Percentiles rank a stretch among this genome's conserved stretches.
phyloP scores from a whole-genome alignment of 345 rosid genomes.

The Triadica sebifera region DNA sequence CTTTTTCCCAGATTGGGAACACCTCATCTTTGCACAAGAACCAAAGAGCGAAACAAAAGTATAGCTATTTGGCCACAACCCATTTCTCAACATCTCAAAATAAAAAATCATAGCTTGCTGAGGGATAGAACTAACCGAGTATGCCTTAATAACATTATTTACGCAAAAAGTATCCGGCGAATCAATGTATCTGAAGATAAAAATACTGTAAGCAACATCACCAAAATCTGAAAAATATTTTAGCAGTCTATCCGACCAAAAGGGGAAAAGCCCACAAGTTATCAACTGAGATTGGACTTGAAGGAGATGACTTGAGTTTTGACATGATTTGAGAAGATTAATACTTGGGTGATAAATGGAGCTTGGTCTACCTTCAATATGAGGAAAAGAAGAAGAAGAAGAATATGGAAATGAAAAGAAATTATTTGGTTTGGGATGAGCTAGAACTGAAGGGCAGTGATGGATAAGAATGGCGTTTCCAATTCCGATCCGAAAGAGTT shows the following conservation, averaged over 20 bases:
- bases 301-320: constrained; percentile 28
- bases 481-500: constrained; percentile 40
- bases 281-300: constrained; percentile 63
- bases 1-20: constrained; percentile 44
- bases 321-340: constrained; percentile 39
- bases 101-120: constrained; percentile 41
- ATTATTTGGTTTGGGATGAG: constrained; percentile 12
- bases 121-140: constrained; percentile 40
- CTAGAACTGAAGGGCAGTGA: not conserved
- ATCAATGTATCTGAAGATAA: constrained; percentile 40
- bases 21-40: constrained; percentile 38
- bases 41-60: constrained; percentile 54
- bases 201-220: constrained; percentile 38
- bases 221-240: constrained; percentile 46
- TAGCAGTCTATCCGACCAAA: constrained; percentile 50
- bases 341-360: constrained; percentile 25
- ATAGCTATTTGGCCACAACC: constrained; percentile 59
- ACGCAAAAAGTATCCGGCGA: constrained; percentile 39
- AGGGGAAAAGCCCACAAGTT: constrained; percentile 49
- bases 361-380: constrained; percentile 15
- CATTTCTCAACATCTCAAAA: constrained; percentile 42
- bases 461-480: constrained; percentile 17
- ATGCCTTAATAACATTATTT: constrained; percentile 49
- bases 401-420: constrained; percentile 9
- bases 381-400: constrained; percentile 16